A percentile compares a stretch with the other conserved stretches of the same genome.
Conservation (phyloP, 306 rosid species). For the Abrus precatorius region DNA sequence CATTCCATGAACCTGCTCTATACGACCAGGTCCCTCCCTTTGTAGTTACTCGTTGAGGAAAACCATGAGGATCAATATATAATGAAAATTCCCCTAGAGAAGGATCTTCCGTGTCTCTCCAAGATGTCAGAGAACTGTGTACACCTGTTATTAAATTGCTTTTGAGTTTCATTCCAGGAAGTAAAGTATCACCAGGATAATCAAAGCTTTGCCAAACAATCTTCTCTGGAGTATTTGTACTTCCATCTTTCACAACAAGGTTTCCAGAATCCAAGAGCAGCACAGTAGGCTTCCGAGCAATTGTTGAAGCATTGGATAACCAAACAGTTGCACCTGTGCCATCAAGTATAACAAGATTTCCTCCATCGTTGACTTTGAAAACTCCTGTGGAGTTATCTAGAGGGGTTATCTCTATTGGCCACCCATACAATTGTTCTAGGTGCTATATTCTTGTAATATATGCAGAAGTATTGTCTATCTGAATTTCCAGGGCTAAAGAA, state of each 20-base stretch:
- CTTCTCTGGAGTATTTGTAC: neutral
- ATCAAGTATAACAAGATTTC: neutral
- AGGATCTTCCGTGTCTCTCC: conserved; percentile 27
- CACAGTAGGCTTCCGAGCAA: conserved; percentile 6
- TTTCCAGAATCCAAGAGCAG: conserved; percentile 26
- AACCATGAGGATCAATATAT: conserved; percentile 27
- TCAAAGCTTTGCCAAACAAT: conserved; percentile 33
- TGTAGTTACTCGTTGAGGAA: conserved; percentile 19
- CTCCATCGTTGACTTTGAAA: conserved; percentile 12
- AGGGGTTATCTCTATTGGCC: conserved; percentile 19
- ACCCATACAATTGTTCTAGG: conserved; percentile 28
- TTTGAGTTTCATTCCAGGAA: conserved; percentile 22
- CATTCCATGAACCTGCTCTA: conserved; percentile 30
- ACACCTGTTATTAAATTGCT: conserved; percentile 2
- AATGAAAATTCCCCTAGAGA: conserved; percentile 1
- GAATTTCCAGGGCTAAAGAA: conserved; percentile 12
- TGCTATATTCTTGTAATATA: conserved; percentile 18
- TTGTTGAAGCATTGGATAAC: conserved; percentile 28
- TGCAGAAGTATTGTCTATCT: neutral
- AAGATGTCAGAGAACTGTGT: neutral
- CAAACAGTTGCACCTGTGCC: conserved; percentile 9
- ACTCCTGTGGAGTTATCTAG: conserved; percentile 20
- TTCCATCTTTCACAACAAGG: conserved; percentile 29
- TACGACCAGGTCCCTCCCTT: conserved; percentile 23
- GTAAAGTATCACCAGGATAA: conserved; percentile 24